phyloP scores from a whole-genome alignment of 2,329 filamentous ascomycete genomes.

The Aureobasidium sp. region DNA sequence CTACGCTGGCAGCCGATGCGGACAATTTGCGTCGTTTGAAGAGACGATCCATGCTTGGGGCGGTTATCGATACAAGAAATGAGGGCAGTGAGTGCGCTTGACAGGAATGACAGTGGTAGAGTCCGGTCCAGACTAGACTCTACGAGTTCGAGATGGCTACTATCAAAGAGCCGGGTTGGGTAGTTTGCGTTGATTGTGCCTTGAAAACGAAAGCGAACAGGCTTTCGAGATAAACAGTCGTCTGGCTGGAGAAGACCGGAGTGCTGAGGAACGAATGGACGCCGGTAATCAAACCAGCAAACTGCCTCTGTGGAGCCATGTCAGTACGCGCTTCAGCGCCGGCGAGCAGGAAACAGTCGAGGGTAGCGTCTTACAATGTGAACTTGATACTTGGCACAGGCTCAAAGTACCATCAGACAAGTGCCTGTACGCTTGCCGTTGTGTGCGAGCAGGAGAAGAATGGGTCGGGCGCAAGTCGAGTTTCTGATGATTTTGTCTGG shows the following conservation, averaged over 20 bases:
- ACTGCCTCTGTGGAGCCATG: constrained; percentile 1
- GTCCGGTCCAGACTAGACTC: constrained; percentile 3
- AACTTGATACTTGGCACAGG: constrained; percentile 3
- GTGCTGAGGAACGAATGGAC: constrained; percentile 35
- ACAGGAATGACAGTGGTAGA: background rate
- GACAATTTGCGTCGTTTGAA: constrained; percentile 24
- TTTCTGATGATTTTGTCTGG: constrained; percentile 5
- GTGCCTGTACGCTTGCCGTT: background rate
- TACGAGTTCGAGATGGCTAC: constrained; percentile 21
- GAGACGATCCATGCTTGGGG: constrained; percentile 27
- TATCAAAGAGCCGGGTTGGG: constrained; percentile 11
- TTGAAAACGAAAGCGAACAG: background rate
- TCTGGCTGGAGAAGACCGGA: background rate
- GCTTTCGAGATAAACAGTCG: background rate
- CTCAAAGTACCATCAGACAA: constrained; percentile 2
- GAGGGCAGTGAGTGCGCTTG: background rate
- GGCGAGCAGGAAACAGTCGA: background rate
- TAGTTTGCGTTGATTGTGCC: background rate
- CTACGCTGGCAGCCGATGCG: constrained; percentile 21
- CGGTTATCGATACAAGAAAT: constrained; percentile 8
- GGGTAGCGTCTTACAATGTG: constrained; percentile 4
- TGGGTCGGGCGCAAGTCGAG: background rate
- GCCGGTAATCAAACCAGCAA: constrained; percentile 30
- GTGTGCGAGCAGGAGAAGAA: background rate
- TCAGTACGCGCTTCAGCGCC: background rate